These are phyloP conservation scores for Cystofilobasidium bisporidii DNA, from an alignment of 768 basidiomycete genomes.

Conservation along the genomic window DNA sequence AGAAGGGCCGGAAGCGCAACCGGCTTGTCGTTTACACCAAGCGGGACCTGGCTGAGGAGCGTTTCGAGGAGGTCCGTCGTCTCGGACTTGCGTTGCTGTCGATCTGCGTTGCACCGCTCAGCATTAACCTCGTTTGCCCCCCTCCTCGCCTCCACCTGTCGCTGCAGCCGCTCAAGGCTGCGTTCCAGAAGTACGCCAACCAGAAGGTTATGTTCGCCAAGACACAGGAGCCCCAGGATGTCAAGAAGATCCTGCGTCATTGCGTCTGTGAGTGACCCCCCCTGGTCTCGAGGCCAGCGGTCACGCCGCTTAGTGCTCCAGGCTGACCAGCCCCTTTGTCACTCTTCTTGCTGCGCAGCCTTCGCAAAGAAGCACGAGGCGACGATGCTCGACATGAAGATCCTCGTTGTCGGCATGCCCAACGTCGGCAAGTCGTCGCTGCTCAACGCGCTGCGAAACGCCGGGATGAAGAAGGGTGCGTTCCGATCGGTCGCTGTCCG, in stretches of 20 bases:
- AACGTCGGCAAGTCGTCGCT: slow-evolving; percentile 29
- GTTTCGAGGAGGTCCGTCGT: slow-evolving; percentile 68
- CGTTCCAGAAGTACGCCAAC: slow-evolving; percentile 38
- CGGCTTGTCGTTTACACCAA: slow-evolving; percentile 88
- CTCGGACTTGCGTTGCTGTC: too few relatives aligned
- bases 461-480: slow-evolving; percentile 21
- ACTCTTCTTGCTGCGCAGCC: slow-evolving; percentile 3
- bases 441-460: slow-evolving; percentile 21
- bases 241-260: slow-evolving; percentile 38
- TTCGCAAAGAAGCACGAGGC: slow-evolving; percentile 18
- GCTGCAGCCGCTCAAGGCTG: slow-evolving; percentile 40
- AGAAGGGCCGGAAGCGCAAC: slow-evolving; percentile 49
- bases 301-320: neutral
- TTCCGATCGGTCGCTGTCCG: too few relatives aligned
- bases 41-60: slow-evolving; percentile 76
- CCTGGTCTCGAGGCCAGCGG: neutral
- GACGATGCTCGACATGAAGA: slow-evolving; percentile 22
- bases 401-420: slow-evolving; percentile 28
- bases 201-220: slow-evolving; percentile 43
- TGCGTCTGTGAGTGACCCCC: slow-evolving; percentile 35
- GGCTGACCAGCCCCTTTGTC: neutral
- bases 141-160: neutral
- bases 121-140: too few relatives aligned
- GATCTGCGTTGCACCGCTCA: too few relatives aligned
- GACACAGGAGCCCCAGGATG: slow-evolving; percentile 39